These are phyloP conservation scores for Fonsecaea multimorphosa DNA, from an alignment of 2,329 filamentous ascomycete genomes.

Conservation along the genomic window DNA sequence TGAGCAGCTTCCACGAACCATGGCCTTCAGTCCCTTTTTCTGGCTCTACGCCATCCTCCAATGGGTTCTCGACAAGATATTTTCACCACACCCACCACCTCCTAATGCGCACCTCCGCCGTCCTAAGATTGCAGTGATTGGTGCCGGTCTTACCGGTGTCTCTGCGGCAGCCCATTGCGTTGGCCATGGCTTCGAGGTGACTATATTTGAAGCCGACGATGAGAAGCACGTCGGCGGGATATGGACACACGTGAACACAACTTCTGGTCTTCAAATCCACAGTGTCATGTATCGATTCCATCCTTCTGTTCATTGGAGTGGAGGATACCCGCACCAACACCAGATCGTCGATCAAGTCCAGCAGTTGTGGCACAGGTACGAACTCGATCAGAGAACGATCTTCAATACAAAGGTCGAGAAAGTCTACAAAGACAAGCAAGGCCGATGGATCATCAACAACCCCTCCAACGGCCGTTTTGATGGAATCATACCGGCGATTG, in stretches of 20 bases:
- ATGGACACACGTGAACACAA: constrained; percentile 84
- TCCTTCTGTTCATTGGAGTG: constrained; percentile 74
- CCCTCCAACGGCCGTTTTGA: constrained; percentile 74
- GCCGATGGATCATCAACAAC: constrained; percentile 80
- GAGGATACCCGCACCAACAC: constrained; percentile 76
- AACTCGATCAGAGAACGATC: constrained; percentile 70
- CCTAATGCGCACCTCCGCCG: constrained; percentile 62
- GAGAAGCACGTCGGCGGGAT: constrained; percentile 75
- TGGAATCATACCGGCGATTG: constrained; percentile 77
- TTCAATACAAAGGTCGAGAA: constrained; percentile 74
- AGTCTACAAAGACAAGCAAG: constrained; percentile 70
- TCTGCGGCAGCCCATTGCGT: constrained; percentile 82
- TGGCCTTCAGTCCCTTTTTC: constrained; percentile 41
- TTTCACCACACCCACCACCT: constrained; percentile 73
- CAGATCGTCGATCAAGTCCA: constrained; percentile 76
- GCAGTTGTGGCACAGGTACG: constrained; percentile 76
- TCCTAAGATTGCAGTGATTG: constrained; percentile 72
- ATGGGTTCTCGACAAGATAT: constrained; percentile 66
- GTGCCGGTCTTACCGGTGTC: constrained; percentile 75
- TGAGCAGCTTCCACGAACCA: background rate
- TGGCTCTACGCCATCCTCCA: constrained; percentile 71
- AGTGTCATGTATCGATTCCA: constrained; percentile 88
- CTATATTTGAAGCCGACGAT: constrained; percentile 75
- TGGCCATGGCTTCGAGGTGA: constrained; percentile 82
- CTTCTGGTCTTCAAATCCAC: constrained; percentile 81